Percentiles rank a stretch among this genome's conserved stretches.
Evolutionary conservation across 371 early-diverging fungal species (phyloP).

Genomic region (Mortierella sp.): DNA sequence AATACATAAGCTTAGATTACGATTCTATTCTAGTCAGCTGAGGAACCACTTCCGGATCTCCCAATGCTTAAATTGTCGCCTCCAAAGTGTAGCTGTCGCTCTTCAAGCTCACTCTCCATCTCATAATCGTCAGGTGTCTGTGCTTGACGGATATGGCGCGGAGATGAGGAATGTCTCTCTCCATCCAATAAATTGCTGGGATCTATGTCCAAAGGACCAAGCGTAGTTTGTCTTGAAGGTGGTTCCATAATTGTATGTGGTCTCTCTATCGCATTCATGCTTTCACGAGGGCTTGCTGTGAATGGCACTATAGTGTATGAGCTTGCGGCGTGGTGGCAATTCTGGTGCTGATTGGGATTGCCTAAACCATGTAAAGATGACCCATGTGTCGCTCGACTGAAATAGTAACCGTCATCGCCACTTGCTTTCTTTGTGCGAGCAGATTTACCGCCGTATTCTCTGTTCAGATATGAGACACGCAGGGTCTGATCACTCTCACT

Average conservation of each 20-base stretch:
- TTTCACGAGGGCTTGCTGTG: conserved; percentile 29
- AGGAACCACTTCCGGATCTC: not conserved
- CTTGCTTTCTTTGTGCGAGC: not conserved
- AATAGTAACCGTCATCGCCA: conserved; percentile 3
- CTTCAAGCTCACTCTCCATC: not conserved
- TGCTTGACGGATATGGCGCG: not conserved
- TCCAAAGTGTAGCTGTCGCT: not conserved
- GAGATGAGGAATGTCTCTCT: not conserved
- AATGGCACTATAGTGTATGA: conserved; percentile 27
- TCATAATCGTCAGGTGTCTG: not conserved
- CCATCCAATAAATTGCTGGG: not conserved
- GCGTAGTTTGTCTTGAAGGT: conserved; percentile 13
- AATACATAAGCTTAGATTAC: not conserved
- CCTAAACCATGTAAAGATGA: not conserved
- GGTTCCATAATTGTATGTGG: conserved; percentile 11
- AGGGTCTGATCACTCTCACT: conserved; percentile 44
- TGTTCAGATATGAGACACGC: not conserved
- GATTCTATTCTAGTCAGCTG: not conserved
- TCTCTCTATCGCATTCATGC: conserved; percentile 13
- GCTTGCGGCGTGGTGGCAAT: conserved; percentile 19
- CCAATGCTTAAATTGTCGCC: not conserved
- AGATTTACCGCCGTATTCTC: not conserved
- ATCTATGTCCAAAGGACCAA: conserved; percentile 2
- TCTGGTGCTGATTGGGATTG: conserved; percentile 8
- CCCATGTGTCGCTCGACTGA: conserved; percentile 5